Evolutionary conservation across 2,329 filamentous ascomycete genomes (phyloP).

Genomic region (Dactylella cylindrospora): DNA sequence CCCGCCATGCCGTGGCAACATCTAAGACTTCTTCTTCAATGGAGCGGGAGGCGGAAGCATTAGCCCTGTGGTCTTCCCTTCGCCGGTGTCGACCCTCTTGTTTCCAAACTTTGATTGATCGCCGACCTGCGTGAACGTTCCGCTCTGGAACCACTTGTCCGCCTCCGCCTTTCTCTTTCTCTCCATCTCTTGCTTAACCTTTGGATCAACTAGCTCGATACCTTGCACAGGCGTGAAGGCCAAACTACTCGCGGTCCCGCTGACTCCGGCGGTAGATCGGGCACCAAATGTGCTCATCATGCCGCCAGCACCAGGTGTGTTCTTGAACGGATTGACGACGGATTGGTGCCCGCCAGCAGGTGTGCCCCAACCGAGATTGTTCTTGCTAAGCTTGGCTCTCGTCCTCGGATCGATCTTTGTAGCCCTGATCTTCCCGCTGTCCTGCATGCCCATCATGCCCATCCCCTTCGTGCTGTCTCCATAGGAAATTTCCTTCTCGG

Average conservation of each 20-base stretch:
- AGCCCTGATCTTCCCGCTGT: slow-evolving; percentile 84
- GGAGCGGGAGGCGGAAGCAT: slow-evolving; percentile 47
- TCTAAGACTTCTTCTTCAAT: slow-evolving; percentile 42
- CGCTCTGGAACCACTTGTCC: slow-evolving; percentile 94
- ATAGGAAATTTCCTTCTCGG: slow-evolving; percentile 91
- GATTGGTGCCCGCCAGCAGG: slow-evolving; percentile 70
- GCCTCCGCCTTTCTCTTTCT: slow-evolving; percentile 92
- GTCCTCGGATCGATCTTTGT: slow-evolving; percentile 91
- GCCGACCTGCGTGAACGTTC: slow-evolving; percentile 89
- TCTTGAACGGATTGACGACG: slow-evolving; percentile 62
- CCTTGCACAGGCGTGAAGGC: slow-evolving; percentile 95
- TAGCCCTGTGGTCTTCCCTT: slow-evolving; percentile 56
- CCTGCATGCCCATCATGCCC: slow-evolving; percentile 89
- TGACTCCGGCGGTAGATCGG: slow-evolving; percentile 60
- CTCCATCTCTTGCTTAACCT: slow-evolving; percentile 80
- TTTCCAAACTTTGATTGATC: slow-evolving; percentile 66
- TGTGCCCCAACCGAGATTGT: slow-evolving; percentile 93
- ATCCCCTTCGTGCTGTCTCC: slow-evolving; percentile 83
- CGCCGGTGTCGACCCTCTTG: slow-evolving; percentile 73
- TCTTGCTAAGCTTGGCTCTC: slow-evolving; percentile 86
- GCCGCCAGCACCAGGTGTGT: slow-evolving; percentile 61
- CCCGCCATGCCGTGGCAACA: too few relatives aligned
- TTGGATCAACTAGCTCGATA: slow-evolving; percentile 91
- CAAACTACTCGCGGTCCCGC: slow-evolving; percentile 80
- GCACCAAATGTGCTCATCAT: slow-evolving; percentile 74